Evolutionary conservation across 371 early-diverging fungal genomes (phyloP).

Genomic region (Zychaea mexicana): DNA sequence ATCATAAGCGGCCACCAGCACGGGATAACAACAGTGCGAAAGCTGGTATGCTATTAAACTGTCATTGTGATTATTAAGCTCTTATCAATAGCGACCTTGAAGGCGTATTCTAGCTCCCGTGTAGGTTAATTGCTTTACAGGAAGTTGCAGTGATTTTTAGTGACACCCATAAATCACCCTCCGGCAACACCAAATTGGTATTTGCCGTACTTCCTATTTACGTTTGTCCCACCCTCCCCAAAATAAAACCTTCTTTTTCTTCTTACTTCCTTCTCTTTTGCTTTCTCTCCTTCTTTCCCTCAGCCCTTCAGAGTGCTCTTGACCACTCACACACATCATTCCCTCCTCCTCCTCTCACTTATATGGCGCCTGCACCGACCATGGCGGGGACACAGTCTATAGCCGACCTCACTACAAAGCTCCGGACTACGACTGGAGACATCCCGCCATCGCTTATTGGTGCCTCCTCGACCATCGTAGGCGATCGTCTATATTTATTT

Average conservation of each 20-base stretch:
- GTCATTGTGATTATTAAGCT: too few relatives aligned
- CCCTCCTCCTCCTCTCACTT: too few relatives aligned
- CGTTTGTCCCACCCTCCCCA: not conserved
- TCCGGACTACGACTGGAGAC: conserved; percentile 41
- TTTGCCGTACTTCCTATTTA: not conserved
- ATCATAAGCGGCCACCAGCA: too few relatives aligned
- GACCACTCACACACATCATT: too few relatives aligned
- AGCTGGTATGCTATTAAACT: too few relatives aligned
- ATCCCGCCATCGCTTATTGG: conserved; percentile 74
- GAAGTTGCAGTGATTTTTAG: not conserved
- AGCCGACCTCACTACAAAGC: conserved; percentile 40
- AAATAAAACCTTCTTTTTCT: too few relatives aligned
- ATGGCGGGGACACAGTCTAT: conserved; percentile 27
- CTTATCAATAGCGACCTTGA: too few relatives aligned
- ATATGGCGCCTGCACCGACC: conserved; percentile 7
- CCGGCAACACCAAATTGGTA: not conserved
- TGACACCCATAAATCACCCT: not conserved
- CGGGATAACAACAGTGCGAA: too few relatives aligned
- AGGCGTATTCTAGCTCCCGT: too few relatives aligned
- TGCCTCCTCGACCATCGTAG: conserved; percentile 59
- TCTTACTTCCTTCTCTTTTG: conserved; percentile 1
- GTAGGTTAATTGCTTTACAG: not conserved
- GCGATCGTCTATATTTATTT: conserved; percentile 62
- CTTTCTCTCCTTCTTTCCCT: conserved; percentile 15
- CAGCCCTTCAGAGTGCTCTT: too few relatives aligned